Percentiles rank a stretch among this genome's conserved stretches.
These are phyloP conservation scores for Lactifluus volemus DNA, from an alignment of 768 basidiomycete species.

Conservation along the genomic window DNA sequence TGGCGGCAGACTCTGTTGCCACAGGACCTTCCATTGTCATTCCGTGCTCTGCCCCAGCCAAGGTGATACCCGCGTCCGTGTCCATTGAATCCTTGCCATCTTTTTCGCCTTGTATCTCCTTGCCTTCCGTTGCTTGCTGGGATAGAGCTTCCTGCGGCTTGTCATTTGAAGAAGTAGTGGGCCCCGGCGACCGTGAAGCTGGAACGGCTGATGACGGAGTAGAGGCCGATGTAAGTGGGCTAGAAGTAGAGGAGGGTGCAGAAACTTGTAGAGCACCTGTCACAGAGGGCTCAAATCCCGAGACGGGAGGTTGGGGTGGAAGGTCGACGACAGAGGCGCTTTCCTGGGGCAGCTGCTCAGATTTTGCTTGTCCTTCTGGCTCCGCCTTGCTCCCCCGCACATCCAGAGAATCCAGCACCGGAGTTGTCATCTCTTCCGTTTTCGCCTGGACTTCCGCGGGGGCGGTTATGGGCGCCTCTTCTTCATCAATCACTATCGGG, in stretches of 20 bases:
- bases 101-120: background rate
- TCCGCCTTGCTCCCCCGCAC: background rate
- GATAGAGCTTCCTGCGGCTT: background rate
- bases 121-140: background rate
- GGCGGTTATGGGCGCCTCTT: background rate
- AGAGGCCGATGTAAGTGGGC: background rate
- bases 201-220: too few relatives aligned
- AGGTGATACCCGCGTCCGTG: background rate
- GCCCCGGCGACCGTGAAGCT: background rate
- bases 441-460: background rate
- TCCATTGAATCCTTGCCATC: background rate
- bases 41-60: background rate
- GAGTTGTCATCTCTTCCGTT: background rate
- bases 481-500: slow-evolving; percentile 13
- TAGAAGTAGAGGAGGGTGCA: background rate
- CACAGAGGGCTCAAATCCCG: background rate
- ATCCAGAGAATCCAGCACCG: background rate
- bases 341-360: background rate
- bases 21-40: background rate
- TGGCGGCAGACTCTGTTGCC: background rate
- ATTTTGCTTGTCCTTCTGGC: background rate
- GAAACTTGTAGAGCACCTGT: background rate
- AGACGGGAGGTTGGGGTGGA: background rate
- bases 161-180: background rate
- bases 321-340: background rate